Evolutionary conservation across 352 stramenopile genomes (phyloP), one percentile per base, ranked within the genome.

Genomic region (Pythium aquatile): DNA sequence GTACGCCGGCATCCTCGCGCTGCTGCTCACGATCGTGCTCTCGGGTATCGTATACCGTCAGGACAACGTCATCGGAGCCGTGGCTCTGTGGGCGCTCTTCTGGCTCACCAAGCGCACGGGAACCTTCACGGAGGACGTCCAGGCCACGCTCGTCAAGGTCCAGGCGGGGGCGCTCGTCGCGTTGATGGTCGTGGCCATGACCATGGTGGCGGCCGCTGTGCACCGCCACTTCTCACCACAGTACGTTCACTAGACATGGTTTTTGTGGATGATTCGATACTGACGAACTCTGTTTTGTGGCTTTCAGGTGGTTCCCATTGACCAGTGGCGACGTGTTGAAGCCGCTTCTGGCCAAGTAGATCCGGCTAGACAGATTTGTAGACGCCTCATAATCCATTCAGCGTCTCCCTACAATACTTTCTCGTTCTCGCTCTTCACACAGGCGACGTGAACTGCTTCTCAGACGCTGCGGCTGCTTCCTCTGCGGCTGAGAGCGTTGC

Each of bases 1-100:
- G 42, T 88, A 84, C 64, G 59, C 87, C 2, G 69, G 51, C 9
- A 52, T 85, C 16, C 76, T 90, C n/a, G 70, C 71, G 9, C 47
- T 77, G 20, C 44, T 90, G 17, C 32, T 88, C 9, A 77, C 81
- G 26, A 48, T 79, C 26, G 72, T 79, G 16, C 40, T 90, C 29
- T 62, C 72, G 9, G 80, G 70, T 0, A 60, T 91, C 20, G 70
- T 76, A n/a, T 77, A 79, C 44, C 76, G 75, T 13, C 65, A 74
- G 17, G 79, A 91, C 57, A 71, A 79, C 5, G 65, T 89, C 37
- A 76, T 91, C 53, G 76, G 74, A 6, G 40, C 81, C 11, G 79
- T 89, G 14, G 74, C 74, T 2, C 55, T 63, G 35, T 91, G 79
- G 81, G 62, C 75, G 53, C 69, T 91, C 11, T 55, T 85, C 24